Conservation (phyloP, 768 basidiomycete genomes). For the Crassisporium funariophilum region DNA sequence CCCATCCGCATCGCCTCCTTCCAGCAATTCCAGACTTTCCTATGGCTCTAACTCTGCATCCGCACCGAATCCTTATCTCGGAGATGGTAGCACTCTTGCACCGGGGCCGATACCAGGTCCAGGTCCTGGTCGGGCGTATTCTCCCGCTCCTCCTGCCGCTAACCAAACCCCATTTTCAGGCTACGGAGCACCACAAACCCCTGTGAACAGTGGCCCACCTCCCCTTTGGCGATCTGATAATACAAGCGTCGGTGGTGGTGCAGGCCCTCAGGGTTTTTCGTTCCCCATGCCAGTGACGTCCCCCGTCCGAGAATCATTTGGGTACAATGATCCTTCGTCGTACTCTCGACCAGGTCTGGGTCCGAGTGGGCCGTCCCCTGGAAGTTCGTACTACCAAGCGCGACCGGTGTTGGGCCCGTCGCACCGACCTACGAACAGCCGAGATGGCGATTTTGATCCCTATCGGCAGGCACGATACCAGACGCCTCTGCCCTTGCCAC, state of each 20-base stretch:
- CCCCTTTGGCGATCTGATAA: slow-evolving; percentile 18
- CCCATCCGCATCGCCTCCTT: slow-evolving; percentile 15
- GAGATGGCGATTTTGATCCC: slow-evolving; percentile 6
- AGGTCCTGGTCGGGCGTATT: slow-evolving; percentile 1
- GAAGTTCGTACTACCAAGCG: background rate
- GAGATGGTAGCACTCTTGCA: background rate
- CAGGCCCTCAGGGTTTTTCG: slow-evolving; percentile 16
- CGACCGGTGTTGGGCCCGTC: background rate
- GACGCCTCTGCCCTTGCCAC: slow-evolving; percentile 56
- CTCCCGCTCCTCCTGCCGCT: slow-evolving; percentile 3
- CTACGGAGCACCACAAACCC: slow-evolving; percentile 10
- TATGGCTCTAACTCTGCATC: no score
- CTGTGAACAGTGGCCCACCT: slow-evolving; percentile 15
- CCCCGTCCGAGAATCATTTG: slow-evolving; percentile 11
- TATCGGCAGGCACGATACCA: slow-evolving; percentile 50
- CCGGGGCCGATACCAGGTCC: background rate
- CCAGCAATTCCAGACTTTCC: no score
- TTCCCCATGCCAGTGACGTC: slow-evolving; percentile 36
- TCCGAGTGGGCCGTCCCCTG: background rate
- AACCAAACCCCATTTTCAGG: no score
- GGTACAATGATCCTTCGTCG: slow-evolving; percentile 5
- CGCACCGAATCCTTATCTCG: background rate
- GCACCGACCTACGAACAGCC: background rate
- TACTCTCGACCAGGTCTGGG: background rate
- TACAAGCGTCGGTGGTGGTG: background rate